Evolutionary conservation across 768 basidiomycete genomes (phyloP), one percentile per base, ranked within the genome.

Genomic region (Trametes cinnabarina): DNA sequence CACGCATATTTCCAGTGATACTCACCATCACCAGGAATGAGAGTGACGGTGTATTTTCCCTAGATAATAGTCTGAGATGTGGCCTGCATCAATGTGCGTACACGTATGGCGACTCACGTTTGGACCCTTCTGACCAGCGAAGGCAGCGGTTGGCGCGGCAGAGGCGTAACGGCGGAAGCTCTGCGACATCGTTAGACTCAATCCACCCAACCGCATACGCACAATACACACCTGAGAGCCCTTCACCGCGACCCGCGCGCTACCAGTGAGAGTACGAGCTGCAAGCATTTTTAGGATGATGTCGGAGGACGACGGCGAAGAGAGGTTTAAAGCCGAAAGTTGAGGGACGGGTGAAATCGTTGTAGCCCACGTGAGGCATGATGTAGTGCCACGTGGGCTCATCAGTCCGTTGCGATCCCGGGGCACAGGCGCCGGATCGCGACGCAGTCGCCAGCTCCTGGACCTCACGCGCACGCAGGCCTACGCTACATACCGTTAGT

Each of bases 41-140:
- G 79, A 41, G 97, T 98, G 55, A 98, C 95, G 32, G 88, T 86
- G 77, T 96, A 97, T 80, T 96, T 97, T 57, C 95, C 95, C 95
- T 98, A 63, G 4, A 51, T 34, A 7, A 63, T 11, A 25, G 58
- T 4, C 52, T 23, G 32, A 61, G 37, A 7, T 9, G 53, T 32
- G 61, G 51, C 53, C 22, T 43, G 50, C 22, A 39, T 1, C 20
- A n/a, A 56, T 14, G 15, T 22, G 22, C 34, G 19, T 46, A n/a
- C 35, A 48, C 34, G 28, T 46, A 39, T 20, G 52, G 48, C 46
- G n/a, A 58, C 91, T 72, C 70, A 95, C 94, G 73, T 90, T 88
- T 71, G 83, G 78, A 66, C 85, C 87, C 79, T 95, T 96, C 79
- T 92, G 83, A 55, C 91, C 92, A 74, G 90, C 85, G 76, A 94